Evolutionary conservation across 177 flowering plant genomes (phyloP).

Genomic region (Vitis hybrid): DNA sequence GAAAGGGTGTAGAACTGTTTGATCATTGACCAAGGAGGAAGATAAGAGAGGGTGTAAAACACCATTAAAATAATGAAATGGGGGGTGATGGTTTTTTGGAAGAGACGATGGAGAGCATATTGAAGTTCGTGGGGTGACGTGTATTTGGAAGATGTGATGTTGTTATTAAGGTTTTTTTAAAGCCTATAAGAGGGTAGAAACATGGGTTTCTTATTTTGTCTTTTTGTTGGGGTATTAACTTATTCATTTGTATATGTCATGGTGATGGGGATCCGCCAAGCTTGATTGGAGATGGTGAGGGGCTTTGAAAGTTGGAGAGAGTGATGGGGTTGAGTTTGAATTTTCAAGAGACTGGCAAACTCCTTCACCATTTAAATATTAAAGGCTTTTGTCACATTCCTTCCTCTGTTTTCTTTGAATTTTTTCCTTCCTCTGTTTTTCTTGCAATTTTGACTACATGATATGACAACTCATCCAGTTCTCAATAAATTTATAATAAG

Average conservation of each 20-base stretch:
- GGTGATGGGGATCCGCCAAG: too few species aligned
- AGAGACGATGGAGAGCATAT: conserved; percentile 44
- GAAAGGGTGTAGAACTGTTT: background rate
- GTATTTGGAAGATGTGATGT: conserved; percentile 38
- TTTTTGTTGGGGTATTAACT: conserved; percentile 5
- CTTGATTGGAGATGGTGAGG: too few species aligned
- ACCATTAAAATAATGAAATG: conserved; percentile 14
- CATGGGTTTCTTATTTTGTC: background rate
- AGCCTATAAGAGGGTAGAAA: background rate
- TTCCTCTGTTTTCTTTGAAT: too few species aligned
- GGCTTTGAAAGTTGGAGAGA: too few species aligned
- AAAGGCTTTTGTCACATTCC: too few species aligned
- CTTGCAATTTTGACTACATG: too few species aligned
- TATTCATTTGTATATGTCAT: background rate
- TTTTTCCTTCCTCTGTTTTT: too few species aligned
- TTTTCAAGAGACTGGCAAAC: too few species aligned
- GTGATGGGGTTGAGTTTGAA: too few species aligned
- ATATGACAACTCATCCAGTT: too few species aligned
- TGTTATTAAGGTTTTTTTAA: conserved; percentile 20
- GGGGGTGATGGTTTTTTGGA: conserved; percentile 17
- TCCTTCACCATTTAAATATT: too few species aligned
- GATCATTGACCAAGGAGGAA: conserved; percentile 27
- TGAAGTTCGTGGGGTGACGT: conserved; percentile 21
- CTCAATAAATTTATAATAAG: too few species aligned
- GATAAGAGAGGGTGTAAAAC: background rate